Evolutionary conservation across 305 asterid genomes (phyloP).

Genomic region (Caryopteris hybrid): DNA sequence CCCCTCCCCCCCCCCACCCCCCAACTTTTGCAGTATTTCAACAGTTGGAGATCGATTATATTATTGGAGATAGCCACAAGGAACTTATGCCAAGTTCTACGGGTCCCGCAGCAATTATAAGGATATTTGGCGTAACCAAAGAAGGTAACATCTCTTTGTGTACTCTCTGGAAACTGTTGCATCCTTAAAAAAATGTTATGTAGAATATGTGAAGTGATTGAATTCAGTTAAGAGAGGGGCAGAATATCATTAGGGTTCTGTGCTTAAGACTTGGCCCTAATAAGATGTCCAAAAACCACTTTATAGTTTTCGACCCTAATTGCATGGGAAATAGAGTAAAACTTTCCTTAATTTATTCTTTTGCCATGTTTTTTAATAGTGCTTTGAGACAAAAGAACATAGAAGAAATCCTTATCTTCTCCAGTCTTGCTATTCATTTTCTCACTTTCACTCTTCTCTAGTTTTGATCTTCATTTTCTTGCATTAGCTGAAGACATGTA

Average conservation of each 20-base stretch:
- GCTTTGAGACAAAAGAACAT: background rate
- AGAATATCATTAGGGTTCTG: background rate
- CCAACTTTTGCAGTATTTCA: constrained; percentile 61
- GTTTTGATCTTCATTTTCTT: too few relatives aligned
- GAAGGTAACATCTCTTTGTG: constrained; percentile 62
- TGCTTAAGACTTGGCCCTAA: background rate
- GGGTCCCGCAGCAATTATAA: constrained; percentile 81
- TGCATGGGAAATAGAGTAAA: background rate
- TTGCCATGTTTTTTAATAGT: background rate
- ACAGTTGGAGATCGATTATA: constrained; percentile 91
- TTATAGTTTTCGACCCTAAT: background rate
- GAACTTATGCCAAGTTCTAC: constrained; percentile 64
- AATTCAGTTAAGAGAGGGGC: background rate
- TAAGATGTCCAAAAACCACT: background rate
- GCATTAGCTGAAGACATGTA: too few relatives aligned
- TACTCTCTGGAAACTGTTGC: background rate
- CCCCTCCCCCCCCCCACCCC: too few relatives aligned
- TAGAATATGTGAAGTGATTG: background rate
- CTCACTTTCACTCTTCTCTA: too few relatives aligned
- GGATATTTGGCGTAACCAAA: constrained; percentile 86
- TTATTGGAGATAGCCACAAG: constrained; percentile 77
- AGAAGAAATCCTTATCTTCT: background rate
- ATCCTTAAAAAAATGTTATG: background rate
- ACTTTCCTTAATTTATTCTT: background rate
- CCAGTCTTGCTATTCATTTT: background rate